A percentile compares a stretch with the other conserved stretches of the same genome.
Conservation (phyloP, 805 yeast genomes). For the Hanseniaspora taiwanica region DNA sequence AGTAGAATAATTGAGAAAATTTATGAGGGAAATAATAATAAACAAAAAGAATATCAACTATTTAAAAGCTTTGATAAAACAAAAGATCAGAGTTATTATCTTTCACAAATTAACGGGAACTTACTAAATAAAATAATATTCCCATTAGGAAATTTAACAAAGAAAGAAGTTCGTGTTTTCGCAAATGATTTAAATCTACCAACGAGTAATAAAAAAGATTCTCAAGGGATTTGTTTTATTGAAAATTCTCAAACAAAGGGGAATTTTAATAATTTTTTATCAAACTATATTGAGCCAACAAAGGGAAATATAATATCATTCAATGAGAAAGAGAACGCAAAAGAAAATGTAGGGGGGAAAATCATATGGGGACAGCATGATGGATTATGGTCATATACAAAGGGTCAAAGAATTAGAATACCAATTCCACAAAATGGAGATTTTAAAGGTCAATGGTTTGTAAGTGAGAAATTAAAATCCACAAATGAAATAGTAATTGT, state of each 20-base stretch:
- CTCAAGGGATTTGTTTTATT: constrained; percentile 92
- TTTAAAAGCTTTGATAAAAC: constrained; percentile 41
- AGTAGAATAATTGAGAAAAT: constrained; percentile 35
- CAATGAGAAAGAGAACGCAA: constrained; percentile 28
- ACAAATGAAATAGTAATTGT: constrained; percentile 72
- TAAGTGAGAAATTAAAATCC: constrained; percentile 50
- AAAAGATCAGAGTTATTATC: constrained; percentile 87
- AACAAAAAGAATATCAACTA: constrained; percentile 29
- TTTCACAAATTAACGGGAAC: constrained; percentile 47
- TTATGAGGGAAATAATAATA: constrained; percentile 3
- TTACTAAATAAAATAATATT: constrained; percentile 41
- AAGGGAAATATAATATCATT: constrained; percentile 55
- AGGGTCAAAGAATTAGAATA: constrained; percentile 69
- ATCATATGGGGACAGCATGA: constrained; percentile 74
- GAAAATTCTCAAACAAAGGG: constrained; percentile 39
- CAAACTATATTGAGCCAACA: constrained; percentile 24
- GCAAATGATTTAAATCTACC: constrained; percentile 44
- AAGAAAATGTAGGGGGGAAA: constrained; percentile 55
- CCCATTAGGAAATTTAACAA: constrained; percentile 70
- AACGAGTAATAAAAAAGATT: constrained; percentile 74
- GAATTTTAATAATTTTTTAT: constrained; percentile 51
- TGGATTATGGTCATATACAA: constrained; percentile 91
- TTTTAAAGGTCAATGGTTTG: constrained; percentile 75
- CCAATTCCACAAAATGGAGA: constrained; percentile 88
- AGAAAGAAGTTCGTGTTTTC: constrained; percentile 58